Evolutionary conservation across 768 basidiomycete genomes (phyloP), one percentile per base, ranked within the genome.

Genomic region (Pleurotus sapidus): DNA sequence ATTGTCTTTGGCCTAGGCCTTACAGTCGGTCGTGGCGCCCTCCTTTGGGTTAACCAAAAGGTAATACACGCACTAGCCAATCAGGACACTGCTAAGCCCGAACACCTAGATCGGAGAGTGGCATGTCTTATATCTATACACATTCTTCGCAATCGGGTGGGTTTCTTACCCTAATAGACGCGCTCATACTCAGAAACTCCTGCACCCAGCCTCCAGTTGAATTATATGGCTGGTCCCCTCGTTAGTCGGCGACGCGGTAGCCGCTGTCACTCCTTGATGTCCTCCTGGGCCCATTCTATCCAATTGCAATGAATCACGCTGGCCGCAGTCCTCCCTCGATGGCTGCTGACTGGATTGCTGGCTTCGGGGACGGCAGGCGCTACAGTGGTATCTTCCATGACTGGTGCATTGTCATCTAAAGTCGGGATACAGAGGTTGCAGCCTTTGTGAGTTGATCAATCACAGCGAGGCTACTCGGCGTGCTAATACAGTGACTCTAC

Each of bases 271-370:
- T 89, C 46, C 70, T 89, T 14, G 90, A 89, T 15, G 48, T 90
- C 7, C 68, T 90, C 20, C 74, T 92, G n/a, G 90, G 88, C 0
- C 89, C 88, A 2, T 82, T 91, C 73, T 91, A 87, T 64, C 88
- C 87, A 1, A 81, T 89, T 45, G 77, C 83, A 7, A 84, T 93
- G 83, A 89, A 88, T 65, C 81, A 88, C 45, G 74, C 86, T 1
- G 80, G 84, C 5, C 77, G 83, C 1, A 76, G n/a, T 92, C 53
- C 69, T 95, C 7, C 93, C 92, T 5, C 77, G 77, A 6, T 86
- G 86, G 79, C 75, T 94, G 7, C 76, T 91, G 24, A 81, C 77
- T 46, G 82, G 85, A 84, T 87, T 27, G 83, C 84, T 5, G 83
- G 82, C 3, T 78, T 84, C 30, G 89, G 90, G 90, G 0, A 85